Base-by-base conservation (phyloP, 2,329 filamentous ascomycete species). In the Aspergillus sp. region DNA sequence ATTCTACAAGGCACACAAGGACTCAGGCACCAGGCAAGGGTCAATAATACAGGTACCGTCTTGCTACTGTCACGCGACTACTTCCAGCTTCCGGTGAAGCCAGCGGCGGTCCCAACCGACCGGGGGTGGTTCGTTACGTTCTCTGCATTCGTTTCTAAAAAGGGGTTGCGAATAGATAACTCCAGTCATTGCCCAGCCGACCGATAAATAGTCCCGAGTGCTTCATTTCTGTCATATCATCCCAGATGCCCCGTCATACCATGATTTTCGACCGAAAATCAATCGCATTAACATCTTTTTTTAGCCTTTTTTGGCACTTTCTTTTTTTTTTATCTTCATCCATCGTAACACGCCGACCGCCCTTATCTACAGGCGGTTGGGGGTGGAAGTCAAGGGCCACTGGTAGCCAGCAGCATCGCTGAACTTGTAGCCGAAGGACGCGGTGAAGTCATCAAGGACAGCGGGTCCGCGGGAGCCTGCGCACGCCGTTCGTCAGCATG, bases 351-450 rank as follows among this genome's bases (percentile, higher is more conserved):
- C 15, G 9, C 21, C 53, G 25, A 39, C 48, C 45, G 21, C 49
- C n/a, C 36, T 49, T 21, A 23, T 66, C 87, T 88, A 96, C 84
- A 96, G 87, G 84, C 93, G 92, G 84, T 91, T 93, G 60, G 87
- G 86, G 60, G 84, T 82, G 65, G 88, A 87, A 61, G 90, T 91
- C 60, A 91, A 90, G 38, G 92, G 91, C 93, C 93, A 97, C 80
- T 96, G 92, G 82, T 97, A 97, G 59, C 93, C 93, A 69, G 93
- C 91, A 63, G 93, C 92, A 72, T 99, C 95, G 75, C 91, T 96
- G 84, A 99, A 99, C 80, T 97, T 97, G 85, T 99, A 99, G 66
- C 95, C 95, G 76, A 97, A 99, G 5, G 93, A 97, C 43, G 93
- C 90, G 32, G 94, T 98, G 82, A 99, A 99, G 81, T 99, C 95